These are phyloP conservation scores for Cladosporium cucumerinum DNA, from an alignment of 2,329 filamentous ascomycete species.

Conservation along the genomic window DNA sequence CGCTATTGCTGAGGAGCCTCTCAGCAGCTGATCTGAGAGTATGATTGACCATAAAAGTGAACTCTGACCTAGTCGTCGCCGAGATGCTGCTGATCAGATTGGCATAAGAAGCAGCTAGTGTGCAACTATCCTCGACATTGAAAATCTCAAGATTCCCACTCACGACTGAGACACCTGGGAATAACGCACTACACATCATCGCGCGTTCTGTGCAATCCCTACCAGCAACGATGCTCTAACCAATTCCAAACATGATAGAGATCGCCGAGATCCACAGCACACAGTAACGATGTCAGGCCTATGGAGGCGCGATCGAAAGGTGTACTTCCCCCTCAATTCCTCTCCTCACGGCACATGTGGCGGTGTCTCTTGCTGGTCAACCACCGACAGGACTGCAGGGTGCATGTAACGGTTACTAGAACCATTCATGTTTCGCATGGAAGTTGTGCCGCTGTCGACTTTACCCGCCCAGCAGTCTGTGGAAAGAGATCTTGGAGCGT, in stretches of 20 bases:
- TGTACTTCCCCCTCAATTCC: neutral
- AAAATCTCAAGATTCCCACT: neutral
- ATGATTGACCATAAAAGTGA: neutral
- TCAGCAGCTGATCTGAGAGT: neutral
- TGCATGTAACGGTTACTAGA: neutral
- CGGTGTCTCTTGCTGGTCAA: neutral
- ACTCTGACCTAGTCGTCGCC: neutral
- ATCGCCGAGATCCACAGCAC: neutral
- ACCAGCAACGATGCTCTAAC: neutral
- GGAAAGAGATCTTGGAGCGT: neutral
- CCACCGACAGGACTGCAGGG: neutral
- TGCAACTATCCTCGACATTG: neutral
- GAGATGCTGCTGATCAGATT: neutral
- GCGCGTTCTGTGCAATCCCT: neutral
- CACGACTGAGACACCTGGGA: neutral
- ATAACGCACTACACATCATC: neutral
- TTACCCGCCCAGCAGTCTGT: neutral
- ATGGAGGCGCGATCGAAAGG: neutral
- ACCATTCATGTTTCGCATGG: neutral
- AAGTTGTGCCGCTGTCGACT: neutral
- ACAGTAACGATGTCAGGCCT: neutral
- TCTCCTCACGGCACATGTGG: neutral
- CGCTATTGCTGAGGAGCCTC: neutral
- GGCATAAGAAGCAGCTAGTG: neutral
- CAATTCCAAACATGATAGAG: neutral